These are phyloP conservation scores for Viola pubescens DNA, from an alignment of 441 rosid genomes.

Conservation along the genomic window DNA sequence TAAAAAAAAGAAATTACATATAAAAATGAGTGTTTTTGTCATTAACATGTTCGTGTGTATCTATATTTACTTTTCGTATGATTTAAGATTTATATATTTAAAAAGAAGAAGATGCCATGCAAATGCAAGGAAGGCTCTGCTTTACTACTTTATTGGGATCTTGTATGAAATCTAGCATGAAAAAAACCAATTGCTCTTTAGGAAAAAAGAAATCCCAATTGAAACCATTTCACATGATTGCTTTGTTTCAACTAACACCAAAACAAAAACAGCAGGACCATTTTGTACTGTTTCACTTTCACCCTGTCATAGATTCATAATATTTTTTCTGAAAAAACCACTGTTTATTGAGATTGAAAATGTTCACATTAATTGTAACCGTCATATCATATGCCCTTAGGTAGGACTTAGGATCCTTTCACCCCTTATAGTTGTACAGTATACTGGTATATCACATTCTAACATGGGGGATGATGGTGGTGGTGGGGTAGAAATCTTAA, in stretches of 20 bases:
- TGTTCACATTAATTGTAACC: background rate
- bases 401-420: too few relatives aligned
- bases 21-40: too few relatives aligned
- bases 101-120: background rate
- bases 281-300: background rate
- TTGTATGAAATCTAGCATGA: background rate
- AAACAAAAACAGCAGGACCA: too few relatives aligned
- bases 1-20: too few relatives aligned
- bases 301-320: background rate
- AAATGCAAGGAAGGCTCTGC: conserved; percentile 1
- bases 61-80: background rate
- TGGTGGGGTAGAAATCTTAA: conserved; percentile 20
- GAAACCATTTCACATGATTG: conserved; percentile 1
- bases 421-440: background rate
- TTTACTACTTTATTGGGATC: background rate
- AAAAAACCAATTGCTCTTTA: background rate
- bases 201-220: background rate
- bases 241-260: background rate
- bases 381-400: background rate
- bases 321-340: too few relatives aligned
- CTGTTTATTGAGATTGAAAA: too few relatives aligned
- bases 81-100: background rate
- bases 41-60: too few relatives aligned
- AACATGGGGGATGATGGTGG: too few relatives aligned
- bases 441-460: too few relatives aligned